Evolutionary conservation across 768 basidiomycete genomes (phyloP).

Genomic region (Trametes sanguinea): DNA sequence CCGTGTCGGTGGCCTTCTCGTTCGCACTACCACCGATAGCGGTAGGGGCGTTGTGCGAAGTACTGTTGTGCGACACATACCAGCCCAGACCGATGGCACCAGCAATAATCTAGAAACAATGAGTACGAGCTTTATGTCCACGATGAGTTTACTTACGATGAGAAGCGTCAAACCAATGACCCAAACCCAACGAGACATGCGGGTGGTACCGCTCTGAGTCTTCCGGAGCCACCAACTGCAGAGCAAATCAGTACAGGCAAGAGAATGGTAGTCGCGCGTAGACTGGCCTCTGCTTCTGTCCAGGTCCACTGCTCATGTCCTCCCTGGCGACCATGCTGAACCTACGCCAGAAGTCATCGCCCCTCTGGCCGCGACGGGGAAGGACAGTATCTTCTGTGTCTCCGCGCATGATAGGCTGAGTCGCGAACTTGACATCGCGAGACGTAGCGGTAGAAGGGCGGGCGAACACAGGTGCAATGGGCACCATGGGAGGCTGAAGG

Average conservation of each 20-base stretch:
- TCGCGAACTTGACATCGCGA: constrained; percentile 50
- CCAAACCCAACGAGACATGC: constrained; percentile 71
- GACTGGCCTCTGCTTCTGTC: constrained; percentile 45
- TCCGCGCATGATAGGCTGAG: constrained; percentile 64
- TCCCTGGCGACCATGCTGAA: constrained; percentile 84
- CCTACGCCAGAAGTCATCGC: constrained; percentile 85
- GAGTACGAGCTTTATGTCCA: background rate
- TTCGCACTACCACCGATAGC: constrained; percentile 63
- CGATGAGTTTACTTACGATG: constrained; percentile 41
- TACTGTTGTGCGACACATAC: constrained; percentile 54
- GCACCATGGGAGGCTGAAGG: constrained; percentile 73
- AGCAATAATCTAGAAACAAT: constrained; percentile 43
- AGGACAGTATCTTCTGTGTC: constrained; percentile 67
- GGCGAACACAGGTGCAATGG: constrained; percentile 77
- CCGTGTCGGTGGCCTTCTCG: constrained; percentile 18
- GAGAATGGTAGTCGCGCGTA: no score
- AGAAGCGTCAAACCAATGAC: constrained; percentile 61
- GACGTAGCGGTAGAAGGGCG: constrained; percentile 50
- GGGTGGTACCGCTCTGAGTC: constrained; percentile 53
- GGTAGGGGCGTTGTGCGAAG: constrained; percentile 53
- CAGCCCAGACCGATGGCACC: constrained; percentile 62
- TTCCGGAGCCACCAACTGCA: constrained; percentile 67
- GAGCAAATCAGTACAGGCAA: background rate
- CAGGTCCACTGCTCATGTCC: constrained; percentile 44
- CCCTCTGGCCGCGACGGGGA: constrained; percentile 67